Percentiles rank a stretch among this genome's conserved stretches.
Evolutionary conservation across 2,329 filamentous ascomycete species (phyloP).

Genomic region (Biscogniauxia mediterranea): DNA sequence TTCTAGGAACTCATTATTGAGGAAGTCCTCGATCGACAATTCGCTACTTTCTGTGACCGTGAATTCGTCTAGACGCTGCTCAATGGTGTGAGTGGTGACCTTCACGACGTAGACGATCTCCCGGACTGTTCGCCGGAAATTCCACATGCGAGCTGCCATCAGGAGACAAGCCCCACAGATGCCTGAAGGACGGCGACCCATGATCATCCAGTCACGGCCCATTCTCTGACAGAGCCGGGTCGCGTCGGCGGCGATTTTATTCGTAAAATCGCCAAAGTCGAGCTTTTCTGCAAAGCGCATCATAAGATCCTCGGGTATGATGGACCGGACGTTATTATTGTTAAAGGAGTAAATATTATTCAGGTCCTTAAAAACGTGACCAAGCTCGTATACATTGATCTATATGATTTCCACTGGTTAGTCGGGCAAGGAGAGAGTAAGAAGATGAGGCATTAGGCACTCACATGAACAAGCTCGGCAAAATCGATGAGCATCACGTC

Average conservation of each 20-base stretch:
- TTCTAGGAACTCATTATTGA: conserved; percentile 69
- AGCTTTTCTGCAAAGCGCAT: conserved; percentile 87
- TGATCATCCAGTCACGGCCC: conserved; percentile 96
- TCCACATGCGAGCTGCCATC: conserved; percentile 96
- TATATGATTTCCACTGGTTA: conserved; percentile 23
- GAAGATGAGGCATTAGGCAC: conserved; percentile 2
- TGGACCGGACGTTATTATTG: conserved; percentile 55
- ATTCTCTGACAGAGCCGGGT: conserved; percentile 86
- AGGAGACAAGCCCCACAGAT: conserved; percentile 93
- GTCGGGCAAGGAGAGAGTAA: not conserved
- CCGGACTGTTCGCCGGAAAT: conserved; percentile 86
- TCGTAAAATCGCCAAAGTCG: conserved; percentile 80
- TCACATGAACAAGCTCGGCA: conserved; percentile 67
- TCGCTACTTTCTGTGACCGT: conserved; percentile 79
- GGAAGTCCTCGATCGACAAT: conserved; percentile 84
- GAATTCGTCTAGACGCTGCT: conserved; percentile 89
- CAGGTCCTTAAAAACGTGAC: conserved; percentile 83
- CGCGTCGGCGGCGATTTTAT: conserved; percentile 84
- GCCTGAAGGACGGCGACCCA: conserved; percentile 87
- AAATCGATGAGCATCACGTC: conserved; percentile 94
- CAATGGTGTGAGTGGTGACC: conserved; percentile 89
- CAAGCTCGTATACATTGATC: conserved; percentile 90
- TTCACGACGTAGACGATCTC: conserved; percentile 99
- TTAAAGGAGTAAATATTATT: conserved; percentile 70
- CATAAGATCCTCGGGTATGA: conserved; percentile 87